Evolutionary conservation across 139 green algal species (phyloP).

Genomic region (Coccomyxa sp.): DNA sequence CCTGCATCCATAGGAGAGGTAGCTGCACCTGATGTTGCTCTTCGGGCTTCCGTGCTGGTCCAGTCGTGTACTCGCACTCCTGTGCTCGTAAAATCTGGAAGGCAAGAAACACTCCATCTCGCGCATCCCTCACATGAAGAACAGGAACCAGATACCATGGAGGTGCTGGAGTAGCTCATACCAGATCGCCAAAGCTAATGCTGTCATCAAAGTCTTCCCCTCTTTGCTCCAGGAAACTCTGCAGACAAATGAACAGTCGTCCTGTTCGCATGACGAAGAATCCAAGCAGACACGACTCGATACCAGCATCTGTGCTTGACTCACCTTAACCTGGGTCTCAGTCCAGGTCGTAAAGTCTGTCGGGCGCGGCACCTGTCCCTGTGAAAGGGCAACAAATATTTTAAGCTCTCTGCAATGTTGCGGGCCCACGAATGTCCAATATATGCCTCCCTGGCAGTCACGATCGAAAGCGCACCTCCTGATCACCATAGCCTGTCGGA

Average conservation of each 20-base stretch:
- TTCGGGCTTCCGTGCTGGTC: slow-evolving; percentile 30
- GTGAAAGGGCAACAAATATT: background rate
- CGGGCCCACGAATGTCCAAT: too few species aligned
- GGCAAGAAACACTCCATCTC: background rate
- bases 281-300: too few species aligned
- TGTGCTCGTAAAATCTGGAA: slow-evolving; percentile 47
- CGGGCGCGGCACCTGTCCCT: background rate
- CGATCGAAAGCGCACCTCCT: too few species aligned
- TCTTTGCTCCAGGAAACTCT: slow-evolving; percentile 65
- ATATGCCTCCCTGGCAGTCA: too few species aligned
- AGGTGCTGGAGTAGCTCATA: slow-evolving; percentile 6
- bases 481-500: background rate
- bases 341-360: slow-evolving; percentile 61
- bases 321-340: slow-evolving; percentile 46
- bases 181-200: slow-evolving; percentile 38
- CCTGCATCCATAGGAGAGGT: background rate
- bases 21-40: background rate
- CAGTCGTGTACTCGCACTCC: slow-evolving; percentile 67
- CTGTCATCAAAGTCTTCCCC: slow-evolving; percentile 77
- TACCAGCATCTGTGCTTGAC: background rate
- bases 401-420: too few species aligned
- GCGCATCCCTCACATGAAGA: background rate
- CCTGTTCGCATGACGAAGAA: too few species aligned
- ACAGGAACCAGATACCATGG: too few species aligned
- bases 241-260: background rate